Conservation (phyloP, 768 basidiomycete genomes). For the Mycena vitilis region DNA sequence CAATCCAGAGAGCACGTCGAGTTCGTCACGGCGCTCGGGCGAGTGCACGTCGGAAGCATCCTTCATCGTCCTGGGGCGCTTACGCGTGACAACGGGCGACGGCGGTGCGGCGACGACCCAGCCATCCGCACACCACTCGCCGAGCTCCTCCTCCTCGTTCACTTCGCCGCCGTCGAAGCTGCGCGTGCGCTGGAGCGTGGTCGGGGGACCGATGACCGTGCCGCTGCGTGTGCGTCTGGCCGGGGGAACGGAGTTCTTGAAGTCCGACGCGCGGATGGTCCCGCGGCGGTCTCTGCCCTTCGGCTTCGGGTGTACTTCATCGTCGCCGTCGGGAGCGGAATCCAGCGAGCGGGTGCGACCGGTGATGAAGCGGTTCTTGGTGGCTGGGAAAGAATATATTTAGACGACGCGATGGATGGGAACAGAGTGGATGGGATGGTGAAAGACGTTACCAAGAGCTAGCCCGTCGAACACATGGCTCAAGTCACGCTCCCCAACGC, state of each 20-base stretch:
- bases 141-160: slow-evolving; percentile 32
- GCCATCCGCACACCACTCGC: slow-evolving; percentile 43
- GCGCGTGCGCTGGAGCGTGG: slow-evolving; percentile 7
- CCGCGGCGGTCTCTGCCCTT: slow-evolving; percentile 54
- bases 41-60: slow-evolving; percentile 12
- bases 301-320: slow-evolving; percentile 23
- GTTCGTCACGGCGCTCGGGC: slow-evolving; percentile 22
- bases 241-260: slow-evolving; percentile 37
- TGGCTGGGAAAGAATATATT: slow-evolving; percentile 15
- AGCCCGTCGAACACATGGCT: slow-evolving; percentile 38
- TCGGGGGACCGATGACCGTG: slow-evolving; percentile 45
- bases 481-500: slow-evolving; percentile 21
- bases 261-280: slow-evolving; percentile 65
- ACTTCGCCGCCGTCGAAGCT: slow-evolving; percentile 28
- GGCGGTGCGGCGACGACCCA: slow-evolving; percentile 53
- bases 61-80: slow-evolving; percentile 29
- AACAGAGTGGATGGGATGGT: not conserved
- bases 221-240: slow-evolving; percentile 52
- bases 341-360: slow-evolving; percentile 41
- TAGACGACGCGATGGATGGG: not conserved
- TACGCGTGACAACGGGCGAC: slow-evolving; percentile 48
- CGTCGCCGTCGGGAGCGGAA: slow-evolving; percentile 16
- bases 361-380: slow-evolving; percentile 24
- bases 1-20: slow-evolving; percentile 25
- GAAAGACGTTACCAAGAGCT: slow-evolving; percentile 30